Evolutionary conservation across 495 filamentous ascomycete genomes (phyloP).

Genomic region (Opeltia flavorubescens): DNA sequence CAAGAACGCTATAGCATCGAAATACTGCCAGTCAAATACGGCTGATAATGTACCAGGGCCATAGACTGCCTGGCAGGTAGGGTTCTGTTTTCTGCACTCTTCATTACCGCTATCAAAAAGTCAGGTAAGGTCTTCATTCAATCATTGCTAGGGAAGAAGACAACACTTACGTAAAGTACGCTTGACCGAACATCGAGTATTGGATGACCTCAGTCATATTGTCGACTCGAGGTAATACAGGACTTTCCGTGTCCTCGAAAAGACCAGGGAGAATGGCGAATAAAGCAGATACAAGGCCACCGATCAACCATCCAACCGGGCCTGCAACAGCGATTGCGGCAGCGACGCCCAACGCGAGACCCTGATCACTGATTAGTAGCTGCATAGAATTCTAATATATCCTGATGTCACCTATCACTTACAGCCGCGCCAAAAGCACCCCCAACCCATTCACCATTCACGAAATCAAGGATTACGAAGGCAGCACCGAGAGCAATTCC

Average conservation of each 20-base stretch:
- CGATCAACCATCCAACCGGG: constrained; percentile 7
- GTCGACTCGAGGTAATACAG: not conserved
- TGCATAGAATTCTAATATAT: no score
- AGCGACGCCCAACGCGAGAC: not conserved
- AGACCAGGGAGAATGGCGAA: constrained; percentile 8
- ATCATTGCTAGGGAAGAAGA: no score
- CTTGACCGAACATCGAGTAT: constrained; percentile 8
- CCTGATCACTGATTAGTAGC: not conserved
- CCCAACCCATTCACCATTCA: constrained; percentile 7
- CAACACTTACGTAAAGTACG: constrained; percentile 5
- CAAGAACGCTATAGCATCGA: constrained; percentile 10
- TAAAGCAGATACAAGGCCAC: constrained; percentile 1
- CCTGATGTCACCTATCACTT: not conserved
- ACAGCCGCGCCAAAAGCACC: constrained; percentile 6
- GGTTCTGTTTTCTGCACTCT: constrained; percentile 1
- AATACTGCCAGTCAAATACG: constrained; percentile 7
- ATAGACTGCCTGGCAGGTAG: constrained; percentile 5
- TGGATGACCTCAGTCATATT: constrained; percentile 7
- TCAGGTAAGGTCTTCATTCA: no score
- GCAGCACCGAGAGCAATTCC: constrained; percentile 7
- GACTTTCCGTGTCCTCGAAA: constrained; percentile 1
- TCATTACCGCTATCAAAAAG: constrained; percentile 10
- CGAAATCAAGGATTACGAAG: constrained; percentile 12
- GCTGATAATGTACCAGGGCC: constrained; percentile 3
- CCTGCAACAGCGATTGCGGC: not conserved